phyloP scores from a whole-genome alignment of 441 rosid species.

The Adansonia gregorii region DNA sequence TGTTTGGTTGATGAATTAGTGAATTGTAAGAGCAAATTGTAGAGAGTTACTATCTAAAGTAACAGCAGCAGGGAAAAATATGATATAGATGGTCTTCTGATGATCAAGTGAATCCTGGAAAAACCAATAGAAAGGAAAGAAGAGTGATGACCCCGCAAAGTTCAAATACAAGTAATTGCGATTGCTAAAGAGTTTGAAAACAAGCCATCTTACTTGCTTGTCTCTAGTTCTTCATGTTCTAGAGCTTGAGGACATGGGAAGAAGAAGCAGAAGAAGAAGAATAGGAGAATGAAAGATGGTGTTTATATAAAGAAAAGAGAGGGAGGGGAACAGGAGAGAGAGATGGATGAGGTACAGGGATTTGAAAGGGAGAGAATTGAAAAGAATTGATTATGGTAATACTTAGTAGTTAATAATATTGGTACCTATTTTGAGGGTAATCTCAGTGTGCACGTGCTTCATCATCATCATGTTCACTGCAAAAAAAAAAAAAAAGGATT shows the following conservation, averaged over 20 bases:
- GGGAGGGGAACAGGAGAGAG: constrained; percentile 16
- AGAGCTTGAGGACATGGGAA: background rate
- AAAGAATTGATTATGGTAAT: constrained; percentile 41
- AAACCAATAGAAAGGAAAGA: constrained; percentile 22
- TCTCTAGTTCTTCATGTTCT: background rate
- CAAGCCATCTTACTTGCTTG: constrained; percentile 8
- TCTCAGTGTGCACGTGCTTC: constrained; percentile 76
- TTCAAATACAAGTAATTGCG: background rate
- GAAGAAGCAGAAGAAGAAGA: constrained; percentile 5
- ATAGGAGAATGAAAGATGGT: constrained; percentile 19
- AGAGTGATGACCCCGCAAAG: constrained; percentile 12
- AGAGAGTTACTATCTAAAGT: background rate
- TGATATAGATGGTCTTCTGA: background rate
- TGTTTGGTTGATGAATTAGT: constrained; percentile 2
- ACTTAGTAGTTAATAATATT: constrained; percentile 35
- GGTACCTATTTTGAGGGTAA: constrained; percentile 67
- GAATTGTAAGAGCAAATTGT: background rate
- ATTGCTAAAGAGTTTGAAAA: constrained; percentile 7
- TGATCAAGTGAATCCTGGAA: constrained; percentile 27
- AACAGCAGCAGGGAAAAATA: background rate
- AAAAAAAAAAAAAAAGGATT: constrained; percentile 41
- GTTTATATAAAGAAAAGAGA: constrained; percentile 20
- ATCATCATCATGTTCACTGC: constrained; percentile 67
- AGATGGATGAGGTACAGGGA: background rate
- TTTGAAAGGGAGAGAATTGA: constrained; percentile 37